Conservation (phyloP, 495 filamentous ascomycete genomes). For the Xylaria castorea region DNA sequence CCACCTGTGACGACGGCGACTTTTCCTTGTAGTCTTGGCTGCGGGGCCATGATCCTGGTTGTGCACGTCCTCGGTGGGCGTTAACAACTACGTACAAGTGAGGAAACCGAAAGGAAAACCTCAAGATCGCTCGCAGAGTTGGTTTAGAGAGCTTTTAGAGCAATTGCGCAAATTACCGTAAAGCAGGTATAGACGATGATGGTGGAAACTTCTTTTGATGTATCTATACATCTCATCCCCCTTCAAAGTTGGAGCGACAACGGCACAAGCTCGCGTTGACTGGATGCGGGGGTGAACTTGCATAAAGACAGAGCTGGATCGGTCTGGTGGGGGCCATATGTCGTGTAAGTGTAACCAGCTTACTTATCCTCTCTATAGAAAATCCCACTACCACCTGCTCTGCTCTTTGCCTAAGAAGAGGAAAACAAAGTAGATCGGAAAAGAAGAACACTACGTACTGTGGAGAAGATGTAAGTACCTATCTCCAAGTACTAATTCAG, state of each 20-base stretch:
- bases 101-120: background rate
- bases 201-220: background rate
- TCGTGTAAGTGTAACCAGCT: background rate
- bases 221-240: background rate
- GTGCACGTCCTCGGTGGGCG: background rate
- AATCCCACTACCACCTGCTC: background rate
- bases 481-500: background rate
- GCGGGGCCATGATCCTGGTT: constrained; percentile 30
- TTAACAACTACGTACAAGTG: background rate
- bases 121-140: background rate
- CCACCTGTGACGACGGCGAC: constrained; percentile 61
- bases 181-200: background rate
- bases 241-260: background rate
- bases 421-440: background rate
- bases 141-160: background rate
- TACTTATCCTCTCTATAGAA: background rate
- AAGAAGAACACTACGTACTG: background rate
- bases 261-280: background rate
- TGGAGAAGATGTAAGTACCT: background rate
- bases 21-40: constrained; percentile 50
- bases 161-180: background rate
- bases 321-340: background rate
- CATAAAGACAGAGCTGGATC: background rate
- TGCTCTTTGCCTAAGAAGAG: background rate
- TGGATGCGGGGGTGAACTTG: background rate